Evolutionary conservation across 2,329 filamentous ascomycete species (phyloP), one percentile per base, ranked within the genome.

Genomic region (Xylaria sp.): DNA sequence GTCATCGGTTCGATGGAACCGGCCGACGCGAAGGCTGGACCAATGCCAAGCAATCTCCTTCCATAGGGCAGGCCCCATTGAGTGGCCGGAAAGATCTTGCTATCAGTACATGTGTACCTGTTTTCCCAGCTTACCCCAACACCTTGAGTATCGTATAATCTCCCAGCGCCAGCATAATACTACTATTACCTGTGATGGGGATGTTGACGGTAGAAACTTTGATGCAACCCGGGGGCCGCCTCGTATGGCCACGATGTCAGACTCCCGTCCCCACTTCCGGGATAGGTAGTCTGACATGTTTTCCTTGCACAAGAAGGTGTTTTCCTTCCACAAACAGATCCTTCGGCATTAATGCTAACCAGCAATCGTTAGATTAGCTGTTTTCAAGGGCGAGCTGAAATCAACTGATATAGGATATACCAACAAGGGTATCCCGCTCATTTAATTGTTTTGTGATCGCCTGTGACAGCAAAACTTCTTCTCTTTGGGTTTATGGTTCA

Each of bases 401-500:
- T 31, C 9, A 9, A 5, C 28, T 31, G 5, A 31, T 15, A 47
- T 37, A 1, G 7, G 2, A 49, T 60, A 60, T 47, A 55, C 56
- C 47, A 23, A 28, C 23, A 9, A 55, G 46, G 45, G 43, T 37
- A 45, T 61, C 11, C 38, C 12, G 49, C 54, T 55, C 42, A 59
- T 57, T 64, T 49, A 61, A 57, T 40, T 40, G 17, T 43, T 43
- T 38, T 37, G 45, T 50, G 46, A 45, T 46, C 40, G 19, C 50
- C 8, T 53, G 15, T 52, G 25, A 17, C 40, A 46, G 45, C 35
- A 51, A 46, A 51, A 40, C 40, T 51, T 60, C 3, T 60, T 33
- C 59, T 57, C 54, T 47, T 60, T 35, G 51, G 38, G 55, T 55
- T 60, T 37, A 38, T 56, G 42, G 46, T 50, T 33, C n/a, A n/a